Base-by-base conservation (phyloP, 768 basidiomycete genomes). In the Hemileccinum impolitum region DNA sequence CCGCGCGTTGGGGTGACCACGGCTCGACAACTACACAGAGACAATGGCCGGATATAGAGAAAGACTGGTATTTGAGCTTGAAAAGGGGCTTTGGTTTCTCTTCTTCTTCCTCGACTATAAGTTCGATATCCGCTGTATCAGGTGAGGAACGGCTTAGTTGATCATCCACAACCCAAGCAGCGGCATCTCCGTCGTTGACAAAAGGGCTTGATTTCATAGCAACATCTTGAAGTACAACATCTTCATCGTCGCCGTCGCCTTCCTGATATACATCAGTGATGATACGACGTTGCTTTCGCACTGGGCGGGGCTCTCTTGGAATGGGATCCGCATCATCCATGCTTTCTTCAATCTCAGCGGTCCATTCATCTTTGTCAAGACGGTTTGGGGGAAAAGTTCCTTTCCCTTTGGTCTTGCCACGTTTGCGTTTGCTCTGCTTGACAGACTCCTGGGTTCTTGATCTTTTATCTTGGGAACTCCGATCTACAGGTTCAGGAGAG, bases 1-100 rank as follows among this genome's bases (percentile, higher is more conserved):
- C 55, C 4, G 66, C 55, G 31, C 73, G 76, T 32, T 81, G 61
- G 13, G 78, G 69, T 4, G 87, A 84, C 75, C 82, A 90, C 14
- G 90, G 91, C 62, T 93, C 90, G 14, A 91, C 82, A 19, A 93
- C 84, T 31, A 93, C 76, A 60, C 87, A 90, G 15, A 93, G 75
- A 63, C 86, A 90, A 46, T 81, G 79, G 0, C 82, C 84, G 49
- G 79, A 77, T 41, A 90, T 82, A 45, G 69, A 75, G 65, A 90
- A 90, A 12, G 86, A 85, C 56, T 79, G 77, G 55, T 87, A 92
- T 46, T 66, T 76, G 31, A 92, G 75, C 47, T 79, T 75, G 30
- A 90, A 69, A 26, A 76, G 54, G 6, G 86, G 83, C 59, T 90
- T 87, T 12, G 84, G 87, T 57, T 92, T 90, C 56, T 72, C 71